phyloP scores from a whole-genome alignment of 2,329 filamentous ascomycete species.

The Neonectria magnoliae region DNA sequence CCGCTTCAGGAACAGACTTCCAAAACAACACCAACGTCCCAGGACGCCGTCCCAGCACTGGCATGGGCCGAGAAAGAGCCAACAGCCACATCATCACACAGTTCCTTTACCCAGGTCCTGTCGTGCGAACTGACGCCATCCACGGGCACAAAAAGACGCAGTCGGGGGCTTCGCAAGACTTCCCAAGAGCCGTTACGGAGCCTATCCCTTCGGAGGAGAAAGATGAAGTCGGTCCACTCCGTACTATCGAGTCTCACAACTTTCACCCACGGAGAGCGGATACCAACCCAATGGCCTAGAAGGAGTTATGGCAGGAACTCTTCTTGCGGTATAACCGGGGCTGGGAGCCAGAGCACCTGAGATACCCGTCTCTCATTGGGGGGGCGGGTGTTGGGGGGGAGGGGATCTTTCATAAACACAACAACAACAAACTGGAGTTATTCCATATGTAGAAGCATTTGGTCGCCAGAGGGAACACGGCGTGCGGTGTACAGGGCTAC shows the following conservation, averaged over 20 bases:
- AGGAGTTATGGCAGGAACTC: constrained; percentile 22
- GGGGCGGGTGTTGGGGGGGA: too few species aligned
- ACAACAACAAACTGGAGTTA: constrained; percentile 10
- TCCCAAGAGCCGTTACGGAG: constrained; percentile 41
- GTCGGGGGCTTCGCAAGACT: constrained; percentile 41
- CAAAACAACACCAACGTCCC: constrained; percentile 36
- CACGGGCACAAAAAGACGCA: constrained; percentile 41
- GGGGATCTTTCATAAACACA: not conserved
- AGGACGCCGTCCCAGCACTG: constrained; percentile 50
- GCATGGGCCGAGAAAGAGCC: constrained; percentile 49
- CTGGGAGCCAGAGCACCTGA: not conserved
- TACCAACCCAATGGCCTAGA: constrained; percentile 39
- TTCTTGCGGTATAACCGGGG: not conserved
- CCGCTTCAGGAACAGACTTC: constrained; percentile 42
- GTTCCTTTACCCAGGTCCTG: constrained; percentile 61
- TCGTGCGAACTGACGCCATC: constrained; percentile 46
- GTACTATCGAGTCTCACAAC: constrained; percentile 38
- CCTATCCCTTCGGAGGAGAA: constrained; percentile 42
- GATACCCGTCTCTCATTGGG: too few species aligned
- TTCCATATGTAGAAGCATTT: not conserved
- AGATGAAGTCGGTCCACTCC: constrained; percentile 40
- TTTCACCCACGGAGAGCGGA: constrained; percentile 42
- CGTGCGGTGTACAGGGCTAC: not conserved
- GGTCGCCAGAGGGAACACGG: not conserved
- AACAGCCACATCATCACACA: constrained; percentile 57